Percentiles rank a stretch among this genome's conserved stretches.
Conservation (phyloP, 139 green algal genomes). For the Parachlorella kessleri region DNA sequence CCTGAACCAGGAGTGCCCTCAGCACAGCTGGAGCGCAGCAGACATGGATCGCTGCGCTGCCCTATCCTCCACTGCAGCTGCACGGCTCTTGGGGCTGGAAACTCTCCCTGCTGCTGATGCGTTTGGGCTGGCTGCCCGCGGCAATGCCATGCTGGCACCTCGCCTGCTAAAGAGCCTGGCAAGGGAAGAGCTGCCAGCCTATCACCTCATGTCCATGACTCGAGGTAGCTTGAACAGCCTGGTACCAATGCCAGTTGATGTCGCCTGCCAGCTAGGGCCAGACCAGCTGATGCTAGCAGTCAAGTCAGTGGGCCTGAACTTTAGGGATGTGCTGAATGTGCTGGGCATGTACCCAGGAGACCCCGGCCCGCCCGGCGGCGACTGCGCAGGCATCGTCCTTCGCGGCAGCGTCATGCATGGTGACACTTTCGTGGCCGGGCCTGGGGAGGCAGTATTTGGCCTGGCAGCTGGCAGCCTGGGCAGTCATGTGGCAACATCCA, state of each 20-base stretch:
- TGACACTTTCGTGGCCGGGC: constrained; percentile 16
- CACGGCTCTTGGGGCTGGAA: neutral
- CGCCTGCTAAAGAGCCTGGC: constrained; percentile 18
- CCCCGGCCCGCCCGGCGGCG: constrained; percentile 53
- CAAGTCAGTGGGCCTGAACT: constrained; percentile 62
- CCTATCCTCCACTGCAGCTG: too few species aligned
- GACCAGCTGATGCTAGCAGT: constrained; percentile 47
- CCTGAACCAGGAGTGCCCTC: constrained; percentile 23
- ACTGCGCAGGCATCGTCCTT: constrained; percentile 62
- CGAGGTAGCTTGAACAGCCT: constrained; percentile 65
- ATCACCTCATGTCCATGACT: constrained; percentile 42
- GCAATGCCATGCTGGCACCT: neutral
- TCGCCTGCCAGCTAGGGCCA: neutral
- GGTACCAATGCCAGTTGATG: constrained; percentile 37
- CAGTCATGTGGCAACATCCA: constrained; percentile 66
- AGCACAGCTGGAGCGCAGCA: constrained; percentile 22
- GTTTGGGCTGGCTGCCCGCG: constrained; percentile 3
- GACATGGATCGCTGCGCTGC: neutral
- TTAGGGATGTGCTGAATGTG: constrained; percentile 71
- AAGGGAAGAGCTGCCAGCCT: constrained; percentile 18
- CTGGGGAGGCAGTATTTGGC: constrained; percentile 78
- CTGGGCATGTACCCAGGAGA: constrained; percentile 73
- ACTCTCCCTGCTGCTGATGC: neutral
- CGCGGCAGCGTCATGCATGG: constrained; percentile 10
- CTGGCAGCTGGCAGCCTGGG: constrained; percentile 75